phyloP scores from a whole-genome alignment of 2,329 filamentous ascomycete genomes.

The Torrubiellomyces zombiae region DNA sequence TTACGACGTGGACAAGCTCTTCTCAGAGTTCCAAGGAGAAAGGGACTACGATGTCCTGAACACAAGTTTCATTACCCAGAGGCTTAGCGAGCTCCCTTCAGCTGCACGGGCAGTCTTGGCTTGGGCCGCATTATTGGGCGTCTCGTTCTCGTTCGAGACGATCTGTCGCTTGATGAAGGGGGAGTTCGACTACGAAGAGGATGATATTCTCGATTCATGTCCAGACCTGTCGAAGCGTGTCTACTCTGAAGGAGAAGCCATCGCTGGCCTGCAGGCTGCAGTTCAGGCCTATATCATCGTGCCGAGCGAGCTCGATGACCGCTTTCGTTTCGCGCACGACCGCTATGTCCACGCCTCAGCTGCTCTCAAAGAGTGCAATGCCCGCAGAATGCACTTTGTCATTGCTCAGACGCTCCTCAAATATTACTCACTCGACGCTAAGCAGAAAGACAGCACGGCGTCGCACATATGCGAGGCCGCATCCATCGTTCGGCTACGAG shows the following conservation, averaged over 20 bases:
- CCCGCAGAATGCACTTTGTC: slow-evolving; percentile 75
- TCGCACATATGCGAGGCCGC: slow-evolving; percentile 68
- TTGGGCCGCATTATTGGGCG: slow-evolving; percentile 75
- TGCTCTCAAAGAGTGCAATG: slow-evolving; percentile 51
- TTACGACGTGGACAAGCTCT: slow-evolving; percentile 72
- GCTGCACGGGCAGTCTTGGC: slow-evolving; percentile 64
- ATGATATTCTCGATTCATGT: slow-evolving; percentile 20
- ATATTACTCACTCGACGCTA: slow-evolving; percentile 44
- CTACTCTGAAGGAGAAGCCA: slow-evolving; percentile 49
- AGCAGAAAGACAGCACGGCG: slow-evolving; percentile 54
- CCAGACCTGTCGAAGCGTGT: slow-evolving; percentile 8
- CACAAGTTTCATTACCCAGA: slow-evolving; percentile 64
- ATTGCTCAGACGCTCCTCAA: slow-evolving; percentile 70
- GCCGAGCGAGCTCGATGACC: slow-evolving; percentile 68
- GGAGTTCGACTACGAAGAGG: slow-evolving; percentile 47
- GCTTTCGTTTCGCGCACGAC: slow-evolving; percentile 79
- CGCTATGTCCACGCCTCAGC: slow-evolving; percentile 64
- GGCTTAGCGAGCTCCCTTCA: slow-evolving; percentile 58
- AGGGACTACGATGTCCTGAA: slow-evolving; percentile 67
- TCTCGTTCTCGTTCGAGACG: slow-evolving; percentile 67
- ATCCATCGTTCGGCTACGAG: slow-evolving; percentile 52
- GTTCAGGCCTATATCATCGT: slow-evolving; percentile 69
- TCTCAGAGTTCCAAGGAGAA: slow-evolving; percentile 67
- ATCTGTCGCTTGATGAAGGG: slow-evolving; percentile 62
- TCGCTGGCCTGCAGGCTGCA: slow-evolving; percentile 66